These are phyloP conservation scores for Blastobotrys mokoenaii DNA, from an alignment of 805 yeast genomes.

Conservation along the genomic window DNA sequence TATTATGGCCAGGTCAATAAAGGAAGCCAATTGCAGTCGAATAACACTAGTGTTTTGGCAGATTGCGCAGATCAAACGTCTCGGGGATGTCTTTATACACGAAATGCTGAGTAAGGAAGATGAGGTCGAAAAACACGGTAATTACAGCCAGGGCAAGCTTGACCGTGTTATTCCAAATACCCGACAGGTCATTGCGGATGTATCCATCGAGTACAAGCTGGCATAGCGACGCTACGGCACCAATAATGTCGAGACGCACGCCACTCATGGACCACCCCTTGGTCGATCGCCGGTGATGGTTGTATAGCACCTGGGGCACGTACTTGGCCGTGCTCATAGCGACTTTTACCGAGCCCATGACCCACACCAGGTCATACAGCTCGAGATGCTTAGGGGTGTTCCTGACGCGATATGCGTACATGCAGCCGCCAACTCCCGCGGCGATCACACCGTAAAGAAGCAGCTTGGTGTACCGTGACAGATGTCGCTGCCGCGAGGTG, in stretches of 20 bases:
- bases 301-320: slow-evolving; percentile 40
- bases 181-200: slow-evolving; percentile 26
- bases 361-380: slow-evolving; percentile 33
- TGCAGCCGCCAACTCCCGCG: slow-evolving; percentile 15
- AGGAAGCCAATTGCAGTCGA: too few relatives aligned
- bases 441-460: slow-evolving; percentile 6
- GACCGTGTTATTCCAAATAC: slow-evolving; percentile 35
- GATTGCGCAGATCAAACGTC: not conserved
- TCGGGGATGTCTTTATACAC: not conserved
- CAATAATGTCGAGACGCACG: slow-evolving; percentile 35
- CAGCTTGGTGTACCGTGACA: slow-evolving; percentile 21
- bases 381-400: slow-evolving; percentile 13
- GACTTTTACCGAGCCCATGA: slow-evolving; percentile 39
- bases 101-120: slow-evolving; percentile 27
- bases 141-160: slow-evolving; percentile 36
- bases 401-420: slow-evolving; percentile 22
- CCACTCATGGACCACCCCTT: slow-evolving; percentile 38
- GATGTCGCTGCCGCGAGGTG: slow-evolving; percentile 24
- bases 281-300: slow-evolving; percentile 35
- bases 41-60: too few relatives aligned
- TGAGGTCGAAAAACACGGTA: slow-evolving; percentile 25
- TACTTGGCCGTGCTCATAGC: slow-evolving; percentile 38
- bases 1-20: too few relatives aligned
- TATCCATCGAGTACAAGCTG: slow-evolving; percentile 37
- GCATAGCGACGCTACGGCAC: slow-evolving; percentile 32